Percentiles rank a stretch among this genome's conserved stretches.
phyloP scores from a whole-genome alignment of 179 eudicot species.

The Gypsophila paniculata region DNA sequence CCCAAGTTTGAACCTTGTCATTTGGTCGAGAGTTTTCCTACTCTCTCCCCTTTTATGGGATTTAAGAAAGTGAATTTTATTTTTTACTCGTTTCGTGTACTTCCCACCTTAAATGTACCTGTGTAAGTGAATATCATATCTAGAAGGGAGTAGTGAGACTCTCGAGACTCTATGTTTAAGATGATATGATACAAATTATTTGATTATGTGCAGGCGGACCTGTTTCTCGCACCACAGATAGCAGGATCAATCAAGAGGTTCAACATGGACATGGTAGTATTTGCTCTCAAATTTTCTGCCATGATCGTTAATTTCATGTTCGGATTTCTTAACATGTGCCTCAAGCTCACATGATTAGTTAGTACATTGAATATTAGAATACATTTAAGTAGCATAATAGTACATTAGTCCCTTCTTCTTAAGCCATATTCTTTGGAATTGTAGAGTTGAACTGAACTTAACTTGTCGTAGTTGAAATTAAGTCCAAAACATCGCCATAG shows the following conservation, averaged over 20 bases:
- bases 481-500: no score
- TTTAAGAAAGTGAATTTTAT: no score
- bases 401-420: no score
- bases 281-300: background rate
- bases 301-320: background rate
- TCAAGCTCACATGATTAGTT: background rate
- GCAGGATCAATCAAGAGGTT: conserved; percentile 44
- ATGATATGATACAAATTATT: background rate
- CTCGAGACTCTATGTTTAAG: background rate
- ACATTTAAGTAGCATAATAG: no score
- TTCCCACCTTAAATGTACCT: background rate
- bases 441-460: no score
- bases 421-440: no score
- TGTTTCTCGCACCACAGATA: conserved; percentile 78
- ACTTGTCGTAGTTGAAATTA: no score
- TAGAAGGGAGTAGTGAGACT: background rate
- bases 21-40: no score
- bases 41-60: no score
- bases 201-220: conserved; percentile 65
- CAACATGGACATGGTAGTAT: conserved; percentile 61
- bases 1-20: background rate
- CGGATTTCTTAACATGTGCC: background rate
- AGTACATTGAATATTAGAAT: background rate
- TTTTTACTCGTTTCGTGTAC: no score
- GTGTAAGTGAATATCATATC: background rate